A percentile compares a stretch with the other conserved stretches of the same genome.
phyloP scores from a whole-genome alignment of 2,329 filamentous ascomycete species.

The Scytalidium sp. region DNA sequence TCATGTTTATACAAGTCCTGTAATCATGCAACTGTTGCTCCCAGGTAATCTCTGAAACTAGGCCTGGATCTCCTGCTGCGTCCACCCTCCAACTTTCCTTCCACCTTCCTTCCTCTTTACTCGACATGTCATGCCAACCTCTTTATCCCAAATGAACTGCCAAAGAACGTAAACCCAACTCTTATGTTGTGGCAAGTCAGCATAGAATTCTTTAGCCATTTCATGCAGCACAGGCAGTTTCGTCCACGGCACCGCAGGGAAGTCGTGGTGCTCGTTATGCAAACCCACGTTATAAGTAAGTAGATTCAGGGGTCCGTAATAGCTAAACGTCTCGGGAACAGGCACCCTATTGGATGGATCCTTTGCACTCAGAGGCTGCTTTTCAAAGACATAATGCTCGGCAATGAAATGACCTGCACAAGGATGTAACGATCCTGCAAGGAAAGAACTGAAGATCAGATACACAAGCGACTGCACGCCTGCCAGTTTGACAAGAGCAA shows the following conservation, averaged over 20 bases:
- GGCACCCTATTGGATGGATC: slow-evolving; percentile 54
- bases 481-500: slow-evolving; percentile 57
- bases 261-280: slow-evolving; percentile 99
- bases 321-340: slow-evolving; percentile 92
- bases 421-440: slow-evolving; percentile 90
- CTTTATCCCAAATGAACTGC: slow-evolving; percentile 90
- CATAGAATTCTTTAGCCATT: slow-evolving; percentile 89
- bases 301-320: slow-evolving; percentile 90
- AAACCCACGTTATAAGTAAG: slow-evolving; percentile 96
- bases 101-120: slow-evolving; percentile 87
- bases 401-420: slow-evolving; percentile 98
- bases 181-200: slow-evolving; percentile 77
- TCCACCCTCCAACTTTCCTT: slow-evolving; percentile 62
- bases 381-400: slow-evolving; percentile 86
- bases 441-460: slow-evolving; percentile 84
- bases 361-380: slow-evolving; percentile 45
- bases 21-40: slow-evolving; percentile 3
- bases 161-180: slow-evolving; percentile 94
- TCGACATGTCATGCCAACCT: slow-evolving; percentile 85
- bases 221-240: slow-evolving; percentile 71
- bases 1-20: not conserved
- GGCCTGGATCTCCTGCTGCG: slow-evolving; percentile 66
- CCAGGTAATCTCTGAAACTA: slow-evolving; percentile 27
- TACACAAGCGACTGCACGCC: slow-evolving; percentile 71
- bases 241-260: slow-evolving; percentile 95